Base-by-base conservation (phyloP, 78 protist species). In the Dictyostelium purpureum region DNA sequence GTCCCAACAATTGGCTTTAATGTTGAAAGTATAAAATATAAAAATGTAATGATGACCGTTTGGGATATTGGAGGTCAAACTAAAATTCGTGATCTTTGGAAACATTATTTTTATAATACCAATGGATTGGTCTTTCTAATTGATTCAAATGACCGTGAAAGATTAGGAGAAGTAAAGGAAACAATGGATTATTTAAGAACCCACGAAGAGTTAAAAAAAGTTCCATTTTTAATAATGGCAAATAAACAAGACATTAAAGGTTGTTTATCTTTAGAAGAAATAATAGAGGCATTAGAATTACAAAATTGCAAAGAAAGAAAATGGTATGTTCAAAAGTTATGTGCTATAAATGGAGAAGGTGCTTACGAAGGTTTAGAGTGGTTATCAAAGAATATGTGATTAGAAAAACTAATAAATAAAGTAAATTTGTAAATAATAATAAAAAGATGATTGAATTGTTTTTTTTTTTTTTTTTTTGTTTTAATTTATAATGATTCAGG, bases 11-110 rank as follows among this genome's bases (percentile, higher is more conserved):
- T n/a, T n/a, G n/a, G n/a, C n/a, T n/a, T n/a, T n/a, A 87, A 87
- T 47, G 81, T 73, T 26, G 81, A 87, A 51, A 87, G 57, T 24
- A 35, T 88, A 16, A 59, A 47, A 85, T 97, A 96, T 97, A 96
- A 96, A 89, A 96, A 97, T 94, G 79, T 97, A 40, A 49, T 49
- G 52, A 95, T 97, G 59, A 96, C 97, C 31, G 96, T 94, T 40
- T 97, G 95, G 95, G 97, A 98, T 61, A 98, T 97, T 7, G 98
- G 98, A 0, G 99, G 99, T n/a, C 98, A 96, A 91, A 95, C 96
- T 89, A 96, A 95, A 65, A 77, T 97, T 10, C 82, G 98, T 52
- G 79, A 94, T 19, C 82, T 97, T 9, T 97, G 98, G 98, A 37
- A 93, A 5, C 98, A 96, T 80, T 96, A 96, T 88, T 97, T 12